Evolutionary conservation across 192 early-diverging fungal species (phyloP).

Genomic region (Glomus cerebriforme): DNA sequence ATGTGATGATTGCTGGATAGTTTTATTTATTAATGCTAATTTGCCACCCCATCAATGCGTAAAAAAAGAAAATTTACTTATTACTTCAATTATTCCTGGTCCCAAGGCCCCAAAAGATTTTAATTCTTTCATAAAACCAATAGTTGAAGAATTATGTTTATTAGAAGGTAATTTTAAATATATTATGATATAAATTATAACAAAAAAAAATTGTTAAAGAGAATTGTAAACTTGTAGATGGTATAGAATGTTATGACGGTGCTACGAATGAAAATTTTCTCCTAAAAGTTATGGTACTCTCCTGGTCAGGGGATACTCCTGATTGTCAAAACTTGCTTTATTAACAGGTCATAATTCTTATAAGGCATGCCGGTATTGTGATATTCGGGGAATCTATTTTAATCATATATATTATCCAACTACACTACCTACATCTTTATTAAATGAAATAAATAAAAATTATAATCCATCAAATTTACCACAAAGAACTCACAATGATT

Average conservation of each 20-base stretch:
- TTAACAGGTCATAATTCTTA: background rate
- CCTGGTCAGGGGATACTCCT: background rate
- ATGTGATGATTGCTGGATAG: background rate
- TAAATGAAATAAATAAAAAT: background rate
- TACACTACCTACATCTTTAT: background rate
- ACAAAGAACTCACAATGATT: background rate
- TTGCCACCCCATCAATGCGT: background rate
- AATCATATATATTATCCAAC: background rate
- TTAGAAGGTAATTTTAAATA: background rate
- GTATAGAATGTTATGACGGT: background rate
- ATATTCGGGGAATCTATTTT: background rate
- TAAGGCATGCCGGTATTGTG: slow-evolving; percentile 1
- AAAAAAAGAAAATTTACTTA: slow-evolving; percentile 10
- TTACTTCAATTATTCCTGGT: background rate
- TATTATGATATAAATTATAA: too few relatives aligned
- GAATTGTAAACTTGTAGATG: background rate
- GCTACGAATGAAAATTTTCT: background rate
- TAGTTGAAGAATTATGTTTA: background rate
- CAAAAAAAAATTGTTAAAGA: too few relatives aligned
- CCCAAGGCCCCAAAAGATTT: slow-evolving; percentile 1
- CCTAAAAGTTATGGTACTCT: background rate
- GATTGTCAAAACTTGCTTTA: background rate
- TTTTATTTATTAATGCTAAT: slow-evolving; percentile 8
- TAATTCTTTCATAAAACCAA: background rate
- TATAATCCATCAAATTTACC: slow-evolving; percentile 1